phyloP scores from a whole-genome alignment of 2,329 filamentous ascomycete species.

The Pseudogymnoascus sp. region DNA sequence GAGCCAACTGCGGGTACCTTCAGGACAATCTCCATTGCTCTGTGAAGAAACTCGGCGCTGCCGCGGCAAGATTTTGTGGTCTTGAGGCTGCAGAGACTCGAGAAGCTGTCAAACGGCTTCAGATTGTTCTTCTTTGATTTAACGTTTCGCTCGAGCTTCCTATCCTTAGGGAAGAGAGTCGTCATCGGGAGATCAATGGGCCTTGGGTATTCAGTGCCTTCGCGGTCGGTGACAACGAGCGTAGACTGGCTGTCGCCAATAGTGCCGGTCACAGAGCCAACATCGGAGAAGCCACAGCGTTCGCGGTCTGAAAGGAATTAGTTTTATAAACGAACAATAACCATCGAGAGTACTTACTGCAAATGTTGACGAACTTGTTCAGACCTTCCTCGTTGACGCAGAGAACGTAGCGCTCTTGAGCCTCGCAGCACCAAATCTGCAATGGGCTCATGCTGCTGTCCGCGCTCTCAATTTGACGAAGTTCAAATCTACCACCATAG shows the following conservation, averaged over 20 bases:
- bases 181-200: constrained; percentile 88
- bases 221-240: constrained; percentile 73
- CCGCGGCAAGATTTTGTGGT: constrained; percentile 37
- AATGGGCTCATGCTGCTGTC: constrained; percentile 90
- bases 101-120: constrained; percentile 61
- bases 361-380: constrained; percentile 65
- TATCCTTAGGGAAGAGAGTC: constrained; percentile 78
- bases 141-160: constrained; percentile 71
- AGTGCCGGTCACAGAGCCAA: constrained; percentile 65
- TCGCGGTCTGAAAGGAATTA: constrained; percentile 55
- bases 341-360: constrained; percentile 35
- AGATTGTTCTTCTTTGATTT: constrained; percentile 61
- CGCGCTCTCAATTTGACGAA: constrained; percentile 87
- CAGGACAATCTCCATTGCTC: constrained; percentile 76
- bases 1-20: constrained; percentile 86
- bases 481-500: constrained; percentile 82
- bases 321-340: constrained; percentile 12
- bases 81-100: constrained; percentile 45
- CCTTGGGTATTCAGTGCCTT: constrained; percentile 64
- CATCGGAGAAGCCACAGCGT: constrained; percentile 85
- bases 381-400: constrained; percentile 75
- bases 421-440: constrained; percentile 97
- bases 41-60: constrained; percentile 38
- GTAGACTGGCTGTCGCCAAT: constrained; percentile 58
- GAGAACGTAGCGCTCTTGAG: constrained; percentile 92